Evolutionary conservation across 164 flowering plant genomes (phyloP).

Genomic region (Vitis riparia): DNA sequence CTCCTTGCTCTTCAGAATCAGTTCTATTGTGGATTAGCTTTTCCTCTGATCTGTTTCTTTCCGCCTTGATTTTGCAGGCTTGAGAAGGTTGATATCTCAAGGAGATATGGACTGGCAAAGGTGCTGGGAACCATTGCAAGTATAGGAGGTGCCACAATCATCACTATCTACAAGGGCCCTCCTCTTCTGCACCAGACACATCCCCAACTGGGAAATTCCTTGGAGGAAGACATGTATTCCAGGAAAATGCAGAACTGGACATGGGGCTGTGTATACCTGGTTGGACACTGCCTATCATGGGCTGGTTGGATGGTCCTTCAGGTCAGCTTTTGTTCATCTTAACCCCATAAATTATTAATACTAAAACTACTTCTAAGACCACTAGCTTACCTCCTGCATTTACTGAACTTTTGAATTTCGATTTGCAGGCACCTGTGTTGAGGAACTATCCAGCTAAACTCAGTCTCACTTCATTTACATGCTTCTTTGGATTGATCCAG

Average conservation of each 20-base stretch:
- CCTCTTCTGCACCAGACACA: slow-evolving; percentile 38
- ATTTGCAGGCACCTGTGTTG: slow-evolving; percentile 67
- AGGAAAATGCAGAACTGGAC: slow-evolving; percentile 55
- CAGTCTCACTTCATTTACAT: slow-evolving; percentile 72
- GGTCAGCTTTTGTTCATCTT: slow-evolving; percentile 28
- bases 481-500: slow-evolving; percentile 77
- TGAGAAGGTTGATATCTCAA: slow-evolving; percentile 48
- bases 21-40: background rate
- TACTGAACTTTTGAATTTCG: background rate
- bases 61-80: slow-evolving; percentile 30
- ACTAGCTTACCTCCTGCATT: no score
- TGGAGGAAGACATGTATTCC: slow-evolving; percentile 16
- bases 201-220: slow-evolving; percentile 5
- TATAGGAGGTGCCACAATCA: slow-evolving; percentile 69
- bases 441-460: slow-evolving; percentile 82
- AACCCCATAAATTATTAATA: no score
- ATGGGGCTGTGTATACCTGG: slow-evolving; percentile 62
- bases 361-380: no score
- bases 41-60: background rate
- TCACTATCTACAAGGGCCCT: slow-evolving; percentile 72
- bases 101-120: slow-evolving; percentile 71
- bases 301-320: slow-evolving; percentile 85
- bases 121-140: slow-evolving; percentile 60
- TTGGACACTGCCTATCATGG: slow-evolving; percentile 85
- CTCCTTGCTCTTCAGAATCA: no score